Evolutionary conservation across 2,329 filamentous ascomycete species (phyloP).

Genomic region (Arthrobotrys entomopaga): DNA sequence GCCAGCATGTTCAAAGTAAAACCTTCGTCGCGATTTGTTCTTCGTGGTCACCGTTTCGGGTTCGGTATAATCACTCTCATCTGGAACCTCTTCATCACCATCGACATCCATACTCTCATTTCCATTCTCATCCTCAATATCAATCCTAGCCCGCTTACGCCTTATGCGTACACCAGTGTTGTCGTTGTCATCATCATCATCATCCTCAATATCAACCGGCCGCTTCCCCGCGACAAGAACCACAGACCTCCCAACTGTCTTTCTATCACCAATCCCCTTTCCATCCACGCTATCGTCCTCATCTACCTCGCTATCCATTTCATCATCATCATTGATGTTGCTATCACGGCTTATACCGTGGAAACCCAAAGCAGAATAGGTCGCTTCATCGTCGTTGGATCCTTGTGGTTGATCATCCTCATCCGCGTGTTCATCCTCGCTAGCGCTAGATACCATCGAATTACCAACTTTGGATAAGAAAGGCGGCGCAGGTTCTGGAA

Average conservation of each 20-base stretch:
- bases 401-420: conserved; percentile 10
- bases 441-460: too few species aligned
- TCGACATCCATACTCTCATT: conserved; percentile 25
- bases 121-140: not conserved
- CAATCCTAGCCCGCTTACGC: conserved; percentile 13
- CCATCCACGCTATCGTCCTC: conserved; percentile 3
- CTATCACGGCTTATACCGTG: conserved; percentile 1
- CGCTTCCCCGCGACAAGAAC: conserved; percentile 44
- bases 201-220: conserved; percentile 25
- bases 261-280: conserved; percentile 2
- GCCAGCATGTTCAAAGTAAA: conserved; percentile 36
- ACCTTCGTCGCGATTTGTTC: conserved; percentile 17
- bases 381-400: conserved; percentile 11
- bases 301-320: conserved; percentile 2
- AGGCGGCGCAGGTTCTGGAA: too few species aligned
- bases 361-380: conserved; percentile 1
- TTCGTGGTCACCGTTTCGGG: not conserved
- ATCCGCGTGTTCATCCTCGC: conserved; percentile 6
- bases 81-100: conserved; percentile 1
- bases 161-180: conserved; percentile 7
- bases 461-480: too few species aligned
- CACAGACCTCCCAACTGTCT: conserved; percentile 7
- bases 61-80: not conserved
- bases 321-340: conserved; percentile 12
- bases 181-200: not conserved